Evolutionary conservation across 108 stramenopile species (phyloP), one percentile per base, ranked within the genome.

Genomic region (Seminavis robusta): DNA sequence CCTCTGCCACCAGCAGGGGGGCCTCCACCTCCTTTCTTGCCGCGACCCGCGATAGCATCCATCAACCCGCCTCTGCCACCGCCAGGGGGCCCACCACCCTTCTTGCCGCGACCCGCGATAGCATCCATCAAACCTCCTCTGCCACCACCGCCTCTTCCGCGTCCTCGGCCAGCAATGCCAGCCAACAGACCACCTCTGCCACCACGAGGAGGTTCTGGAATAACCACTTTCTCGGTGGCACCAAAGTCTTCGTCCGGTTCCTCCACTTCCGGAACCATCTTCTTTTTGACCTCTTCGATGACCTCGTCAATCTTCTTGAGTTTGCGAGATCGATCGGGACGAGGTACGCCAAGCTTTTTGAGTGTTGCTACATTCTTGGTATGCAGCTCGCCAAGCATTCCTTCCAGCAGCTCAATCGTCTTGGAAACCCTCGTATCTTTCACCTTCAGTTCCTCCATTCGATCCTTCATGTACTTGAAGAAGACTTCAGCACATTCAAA

Each of bases 61-160:
- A 79, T 40, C 1, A 79, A 49, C n/a, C 77, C 77, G 11, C 77
- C 77, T 61, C 73, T 15, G 26, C 71, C 69, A 32, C 71, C 66
- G 1, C 67, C 68, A n/a, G n/a, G n/a, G n/a, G n/a, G n/a, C 2
- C 48, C 58, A 11, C 36, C 23, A 43, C 56, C 49, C 5, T 29
- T 33, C 36, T 33, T 31, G 46, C 53, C 54, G 13, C 63, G 38
- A 9, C 50, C 44, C 21, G 32, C 32, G 16, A 76, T 70, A 11
- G 67, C 67, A 55, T 44, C 67, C 27, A 63, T 27, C 15, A 69
- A 29, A 29, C 58, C 61, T 30, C 52, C 60, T 41, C 57, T 24
- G 16, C 61, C 65, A 50, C 56, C 56, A 17, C 54, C 69, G 26
- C 64, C 37, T 26, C 50, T 28, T 30, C 59, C 73, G 0, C 73